phyloP scores from a whole-genome alignment of 2,329 filamentous ascomycete genomes.

The Thielaviopsis ethacetica region DNA sequence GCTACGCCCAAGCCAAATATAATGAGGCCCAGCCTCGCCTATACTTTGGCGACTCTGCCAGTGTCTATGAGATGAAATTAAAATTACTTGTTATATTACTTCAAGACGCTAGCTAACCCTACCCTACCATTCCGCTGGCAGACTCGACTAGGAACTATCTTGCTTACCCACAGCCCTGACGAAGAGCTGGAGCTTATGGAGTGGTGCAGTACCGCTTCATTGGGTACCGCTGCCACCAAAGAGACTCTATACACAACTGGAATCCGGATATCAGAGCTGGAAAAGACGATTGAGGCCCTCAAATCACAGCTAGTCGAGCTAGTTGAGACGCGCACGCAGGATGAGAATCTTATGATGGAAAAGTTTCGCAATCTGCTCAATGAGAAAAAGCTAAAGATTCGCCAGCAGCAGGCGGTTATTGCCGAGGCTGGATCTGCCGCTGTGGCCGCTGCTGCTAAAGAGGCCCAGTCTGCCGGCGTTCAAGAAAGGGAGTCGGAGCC shows the following conservation, averaged over 20 bases:
- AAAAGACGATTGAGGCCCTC: slow-evolving; percentile 40
- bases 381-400: slow-evolving; percentile 65
- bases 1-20: too few species aligned
- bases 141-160: slow-evolving; percentile 54
- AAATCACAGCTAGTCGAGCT: slow-evolving; percentile 50
- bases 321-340: slow-evolving; percentile 44
- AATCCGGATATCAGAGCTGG: slow-evolving; percentile 27
- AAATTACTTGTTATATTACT: too few species aligned
- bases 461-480: not conserved
- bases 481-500: not conserved
- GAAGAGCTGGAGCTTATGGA: slow-evolving; percentile 49
- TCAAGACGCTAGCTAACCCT: slow-evolving; percentile 13
- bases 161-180: slow-evolving; percentile 36
- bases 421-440: not conserved
- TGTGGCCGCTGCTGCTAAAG: not conserved
- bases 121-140: slow-evolving; percentile 17
- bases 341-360: slow-evolving; percentile 49
- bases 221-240: slow-evolving; percentile 29
- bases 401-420: slow-evolving; percentile 42
- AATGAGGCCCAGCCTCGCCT: not conserved
- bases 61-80: too few species aligned
- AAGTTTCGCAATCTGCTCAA: slow-evolving; percentile 59
- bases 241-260: slow-evolving; percentile 20
- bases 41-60: not conserved
- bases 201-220: slow-evolving; percentile 48